These are phyloP conservation scores for Penicillium longicatenatum DNA, from an alignment of 495 filamentous ascomycete species.

Conservation along the genomic window DNA sequence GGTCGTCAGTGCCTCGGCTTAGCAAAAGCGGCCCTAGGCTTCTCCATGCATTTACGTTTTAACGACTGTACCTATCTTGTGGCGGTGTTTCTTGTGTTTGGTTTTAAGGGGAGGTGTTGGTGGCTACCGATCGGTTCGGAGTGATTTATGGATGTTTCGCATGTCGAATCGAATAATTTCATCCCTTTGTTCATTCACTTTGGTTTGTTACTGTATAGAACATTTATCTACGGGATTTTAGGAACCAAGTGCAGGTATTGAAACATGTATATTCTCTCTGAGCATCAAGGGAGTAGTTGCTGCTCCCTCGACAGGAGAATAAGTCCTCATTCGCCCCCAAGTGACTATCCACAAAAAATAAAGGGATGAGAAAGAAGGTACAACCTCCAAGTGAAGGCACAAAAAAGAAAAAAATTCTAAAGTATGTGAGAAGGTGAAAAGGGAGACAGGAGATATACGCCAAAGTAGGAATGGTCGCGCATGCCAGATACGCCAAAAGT, in stretches of 20 bases:
- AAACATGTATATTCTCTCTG: slow-evolving; percentile 14
- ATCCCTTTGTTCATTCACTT: not conserved
- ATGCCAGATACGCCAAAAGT: slow-evolving; percentile 35
- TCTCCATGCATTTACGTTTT: slow-evolving; percentile 19
- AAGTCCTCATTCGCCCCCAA: slow-evolving; percentile 10
- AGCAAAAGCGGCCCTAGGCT: slow-evolving; percentile 9
- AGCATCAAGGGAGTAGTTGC: slow-evolving; percentile 1
- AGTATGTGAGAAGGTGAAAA: not conserved
- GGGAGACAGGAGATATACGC: slow-evolving; percentile 11
- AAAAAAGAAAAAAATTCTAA: slow-evolving; percentile 2
- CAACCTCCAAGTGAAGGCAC: not conserved
- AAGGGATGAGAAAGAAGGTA: not conserved
- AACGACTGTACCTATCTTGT: slow-evolving; percentile 20
- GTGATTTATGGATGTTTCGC: not conserved
- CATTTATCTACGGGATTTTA: no score
- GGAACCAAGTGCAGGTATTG: not conserved
- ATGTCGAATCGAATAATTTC: not conserved
- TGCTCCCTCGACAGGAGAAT: not conserved
- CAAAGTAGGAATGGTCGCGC: slow-evolving; percentile 23
- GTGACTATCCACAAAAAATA: slow-evolving; percentile 18
- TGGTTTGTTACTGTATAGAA: not conserved
- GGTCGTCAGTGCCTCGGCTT: slow-evolving; percentile 70
- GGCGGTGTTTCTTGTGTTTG: not conserved
- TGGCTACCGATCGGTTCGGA: slow-evolving; percentile 4
- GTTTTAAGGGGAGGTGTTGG: slow-evolving; percentile 10